Evolutionary conservation across 495 filamentous ascomycete genomes (phyloP), one percentile per base, ranked within the genome.

Genomic region (Aspergillus saccharolyticus): DNA sequence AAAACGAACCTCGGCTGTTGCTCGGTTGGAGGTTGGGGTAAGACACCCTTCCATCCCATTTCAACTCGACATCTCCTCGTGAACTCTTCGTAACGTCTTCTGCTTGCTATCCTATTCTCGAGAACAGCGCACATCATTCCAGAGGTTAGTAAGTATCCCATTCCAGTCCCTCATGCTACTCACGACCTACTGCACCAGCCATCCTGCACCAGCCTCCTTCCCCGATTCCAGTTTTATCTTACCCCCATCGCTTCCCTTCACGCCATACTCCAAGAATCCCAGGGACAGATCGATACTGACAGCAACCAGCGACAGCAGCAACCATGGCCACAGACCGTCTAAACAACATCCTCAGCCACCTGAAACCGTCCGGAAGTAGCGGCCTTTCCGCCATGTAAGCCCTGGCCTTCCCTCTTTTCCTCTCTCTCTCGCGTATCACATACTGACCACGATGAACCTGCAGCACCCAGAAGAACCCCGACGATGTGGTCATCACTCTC

Each of bases 401-500:
- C 44, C 30, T 49, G 22, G 8, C 42, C 46, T 48, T 53, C 42
- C 53, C 44, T 39, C 30, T 19, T 17, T 14, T 9, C 21, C 16
- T 30, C 33, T 54, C n/a, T n/a, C n/a, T n/a, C n/a, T n/a, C n/a
- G n/a, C n/a, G n/a, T n/a, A n/a, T n/a, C n/a, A n/a, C n/a, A 17
- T 39, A 7, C 44, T 15, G 1, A 54, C 28, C 21, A 24, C 22
- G 28, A 52, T 50, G 48, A 44, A 64, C 44, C 10, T 49, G 51
- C 64, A 97, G 92, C 72, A 94, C 89, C 19, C 86, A 89, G 56
- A 93, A 97, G 79, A 95, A 93, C 70, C 84, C 92, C 57, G 94
- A 98, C 73, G 94, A 98, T 81, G 81, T 97, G 17, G 94, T 98
- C 60, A 94, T 98, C 62, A 95, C 90, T 16, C 79, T 89, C 46